These are phyloP conservation scores for Globisporangium perplexum DNA, from an alignment of 352 stramenopile species.

Conservation along the genomic window DNA sequence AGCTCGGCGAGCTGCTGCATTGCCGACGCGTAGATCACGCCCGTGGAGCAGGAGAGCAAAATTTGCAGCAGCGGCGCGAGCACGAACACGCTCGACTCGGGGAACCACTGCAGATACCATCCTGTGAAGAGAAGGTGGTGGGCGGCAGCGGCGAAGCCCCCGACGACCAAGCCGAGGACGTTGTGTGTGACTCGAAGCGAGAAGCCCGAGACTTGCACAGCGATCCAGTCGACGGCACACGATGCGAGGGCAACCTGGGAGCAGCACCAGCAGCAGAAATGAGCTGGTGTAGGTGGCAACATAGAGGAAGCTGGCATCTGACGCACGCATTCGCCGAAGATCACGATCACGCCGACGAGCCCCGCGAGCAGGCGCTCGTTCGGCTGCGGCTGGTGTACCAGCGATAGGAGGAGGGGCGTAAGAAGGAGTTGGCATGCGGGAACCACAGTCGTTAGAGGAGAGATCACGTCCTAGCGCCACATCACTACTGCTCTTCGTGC, in stretches of 20 bases:
- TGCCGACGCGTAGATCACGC: slow-evolving; percentile 6
- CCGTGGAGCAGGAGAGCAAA: slow-evolving; percentile 6
- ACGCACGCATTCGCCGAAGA: slow-evolving; percentile 18
- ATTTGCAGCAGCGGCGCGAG: slow-evolving; percentile 10
- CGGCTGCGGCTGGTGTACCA: background rate
- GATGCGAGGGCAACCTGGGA: slow-evolving; percentile 1
- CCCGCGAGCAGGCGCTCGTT: background rate
- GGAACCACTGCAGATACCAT: slow-evolving; percentile 8
- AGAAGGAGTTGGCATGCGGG: no score
- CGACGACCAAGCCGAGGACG: background rate
- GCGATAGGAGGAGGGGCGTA: no score
- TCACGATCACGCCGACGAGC: slow-evolving; percentile 8
- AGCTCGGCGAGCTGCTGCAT: slow-evolving; percentile 6
- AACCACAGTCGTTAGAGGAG: no score
- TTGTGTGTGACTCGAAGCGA: slow-evolving; percentile 2
- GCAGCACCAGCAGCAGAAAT: no score
- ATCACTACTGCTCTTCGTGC: no score
- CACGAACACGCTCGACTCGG: slow-evolving; percentile 4
- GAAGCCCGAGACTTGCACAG: slow-evolving; percentile 5
- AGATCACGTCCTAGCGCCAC: no score
- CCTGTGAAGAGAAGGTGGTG: slow-evolving; percentile 7
- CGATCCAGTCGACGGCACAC: slow-evolving; percentile 2
- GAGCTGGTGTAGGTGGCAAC: no score
- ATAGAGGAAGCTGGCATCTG: no score
- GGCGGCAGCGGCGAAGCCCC: background rate